Percentiles rank a stretch among this genome's conserved stretches.
These are phyloP conservation scores for Mycena galericulata DNA, from an alignment of 768 basidiomycete genomes.

Conservation along the genomic window DNA sequence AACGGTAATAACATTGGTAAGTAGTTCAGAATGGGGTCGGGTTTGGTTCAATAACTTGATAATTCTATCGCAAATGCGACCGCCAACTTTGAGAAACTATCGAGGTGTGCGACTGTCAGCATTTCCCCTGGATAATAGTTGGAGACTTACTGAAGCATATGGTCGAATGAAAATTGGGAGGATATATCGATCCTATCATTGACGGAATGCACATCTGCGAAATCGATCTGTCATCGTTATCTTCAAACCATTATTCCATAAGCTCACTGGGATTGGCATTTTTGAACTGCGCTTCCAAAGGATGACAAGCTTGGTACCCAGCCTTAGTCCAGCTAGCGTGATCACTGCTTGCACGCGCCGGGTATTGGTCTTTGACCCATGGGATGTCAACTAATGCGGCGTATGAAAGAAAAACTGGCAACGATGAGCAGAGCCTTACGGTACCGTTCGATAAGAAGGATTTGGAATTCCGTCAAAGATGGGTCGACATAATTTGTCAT, in stretches of 20 bases:
- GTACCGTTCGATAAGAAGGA: slow-evolving; percentile 26
- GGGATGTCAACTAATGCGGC: slow-evolving; percentile 31
- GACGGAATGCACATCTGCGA: slow-evolving; percentile 17
- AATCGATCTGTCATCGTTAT: background rate
- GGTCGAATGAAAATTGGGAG: slow-evolving; percentile 72
- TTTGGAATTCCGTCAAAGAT: slow-evolving; percentile 22
- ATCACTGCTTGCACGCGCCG: slow-evolving; percentile 12
- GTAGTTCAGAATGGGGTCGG: too few relatives aligned
- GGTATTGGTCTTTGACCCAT: slow-evolving; percentile 19
- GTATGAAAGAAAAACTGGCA: background rate
- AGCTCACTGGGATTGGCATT: slow-evolving; percentile 66
- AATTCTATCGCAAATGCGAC: slow-evolving; percentile 67
- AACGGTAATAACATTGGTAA: too few relatives aligned
- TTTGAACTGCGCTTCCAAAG: slow-evolving; percentile 63
- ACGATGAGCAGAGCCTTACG: too few relatives aligned
- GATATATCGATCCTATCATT: slow-evolving; percentile 68
- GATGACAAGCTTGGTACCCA: slow-evolving; percentile 72
- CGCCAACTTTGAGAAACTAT: slow-evolving; percentile 43
- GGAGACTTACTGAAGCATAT: slow-evolving; percentile 61
- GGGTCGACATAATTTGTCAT: slow-evolving; percentile 17
- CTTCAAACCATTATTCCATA: slow-evolving; percentile 38
- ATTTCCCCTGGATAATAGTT: too few relatives aligned
- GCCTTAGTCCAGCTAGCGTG: slow-evolving; percentile 67
- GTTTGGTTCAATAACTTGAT: slow-evolving; percentile 26
- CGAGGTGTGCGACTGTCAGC: too few relatives aligned